Evolutionary conservation across 257 asterid genomes (phyloP).

Genomic region (Nicotiana paniculata): DNA sequence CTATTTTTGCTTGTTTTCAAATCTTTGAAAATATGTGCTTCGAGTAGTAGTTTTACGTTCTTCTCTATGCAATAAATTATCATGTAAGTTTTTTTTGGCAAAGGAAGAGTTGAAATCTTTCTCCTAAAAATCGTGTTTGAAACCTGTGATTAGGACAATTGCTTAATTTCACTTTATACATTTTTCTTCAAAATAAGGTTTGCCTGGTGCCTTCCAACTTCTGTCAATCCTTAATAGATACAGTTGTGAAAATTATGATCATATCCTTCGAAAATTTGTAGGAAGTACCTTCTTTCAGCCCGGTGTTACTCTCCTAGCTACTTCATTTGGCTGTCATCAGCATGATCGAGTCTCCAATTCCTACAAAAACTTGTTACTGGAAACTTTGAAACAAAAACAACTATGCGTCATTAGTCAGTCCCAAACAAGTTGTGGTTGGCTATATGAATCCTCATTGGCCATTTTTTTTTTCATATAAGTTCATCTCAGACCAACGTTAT

Average conservation of each 20-base stretch:
- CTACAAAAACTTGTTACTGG: background rate
- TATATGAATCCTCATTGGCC: too few relatives aligned
- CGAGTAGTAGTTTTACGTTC: background rate
- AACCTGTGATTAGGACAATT: background rate
- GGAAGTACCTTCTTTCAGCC: background rate
- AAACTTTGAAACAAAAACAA: background rate
- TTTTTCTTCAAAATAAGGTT: background rate
- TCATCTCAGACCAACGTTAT: too few relatives aligned
- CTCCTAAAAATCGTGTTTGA: background rate
- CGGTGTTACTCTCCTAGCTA: background rate
- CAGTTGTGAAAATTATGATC: background rate
- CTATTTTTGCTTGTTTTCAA: background rate
- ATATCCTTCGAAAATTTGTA: background rate
- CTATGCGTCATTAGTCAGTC: too few relatives aligned
- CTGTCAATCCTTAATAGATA: background rate
- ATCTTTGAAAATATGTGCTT: background rate
- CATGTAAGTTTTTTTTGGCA: background rate
- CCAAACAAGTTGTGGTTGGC: too few relatives aligned
- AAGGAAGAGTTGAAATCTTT: background rate
- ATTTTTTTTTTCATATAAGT: too few relatives aligned
- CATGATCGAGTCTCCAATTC: background rate
- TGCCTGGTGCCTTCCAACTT: background rate
- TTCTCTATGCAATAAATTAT: background rate
- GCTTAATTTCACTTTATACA: background rate
- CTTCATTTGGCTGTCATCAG: background rate